Percentiles rank a stretch among this genome's conserved stretches.
Evolutionary conservation across 768 basidiomycete species (phyloP).

Genomic region (Russula earlei): DNA sequence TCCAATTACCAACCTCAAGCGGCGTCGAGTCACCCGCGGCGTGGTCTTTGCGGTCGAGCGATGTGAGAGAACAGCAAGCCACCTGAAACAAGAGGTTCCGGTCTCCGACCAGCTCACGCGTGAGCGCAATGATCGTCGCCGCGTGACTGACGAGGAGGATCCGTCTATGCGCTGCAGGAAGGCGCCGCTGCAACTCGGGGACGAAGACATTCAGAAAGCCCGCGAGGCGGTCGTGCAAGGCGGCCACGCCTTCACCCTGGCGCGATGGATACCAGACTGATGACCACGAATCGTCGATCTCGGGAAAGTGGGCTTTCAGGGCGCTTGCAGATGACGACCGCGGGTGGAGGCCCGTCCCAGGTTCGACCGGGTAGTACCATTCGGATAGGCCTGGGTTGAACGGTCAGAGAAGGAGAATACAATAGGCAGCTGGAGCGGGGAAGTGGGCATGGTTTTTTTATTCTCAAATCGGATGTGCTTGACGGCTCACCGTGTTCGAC

Average conservation of each 20-base stretch:
- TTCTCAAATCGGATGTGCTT: too few species aligned
- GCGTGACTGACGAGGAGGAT: conserved; percentile 67
- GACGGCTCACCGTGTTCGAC: conserved; percentile 68
- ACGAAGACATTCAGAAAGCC: conserved; percentile 45
- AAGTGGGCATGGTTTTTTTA: too few species aligned
- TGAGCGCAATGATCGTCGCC: conserved; percentile 61
- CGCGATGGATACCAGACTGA: conserved; percentile 63
- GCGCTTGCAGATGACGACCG: conserved; percentile 50
- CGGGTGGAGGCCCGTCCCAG: conserved; percentile 65
- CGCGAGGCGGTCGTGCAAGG: conserved; percentile 50
- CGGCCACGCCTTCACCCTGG: conserved; percentile 57
- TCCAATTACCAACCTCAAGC: conserved; percentile 37
- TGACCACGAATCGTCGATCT: conserved; percentile 50
- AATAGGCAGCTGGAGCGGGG: too few species aligned
- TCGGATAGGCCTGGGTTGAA: conserved; percentile 48
- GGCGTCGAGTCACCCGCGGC: conserved; percentile 8
- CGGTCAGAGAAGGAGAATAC: not conserved
- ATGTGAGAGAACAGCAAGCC: conserved; percentile 70
- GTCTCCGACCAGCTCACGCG: conserved; percentile 47
- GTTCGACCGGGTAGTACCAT: conserved; percentile 68
- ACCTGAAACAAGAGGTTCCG: conserved; percentile 33
- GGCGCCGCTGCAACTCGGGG: conserved; percentile 38
- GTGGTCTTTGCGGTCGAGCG: conserved; percentile 32
- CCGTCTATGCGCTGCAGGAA: conserved; percentile 36
- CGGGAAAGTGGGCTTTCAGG: conserved; percentile 46